A percentile compares a stretch with the other conserved stretches of the same genome.
These are phyloP conservation scores for Thraustotheca clavata DNA, from an alignment of 352 stramenopile genomes.

Conservation along the genomic window DNA sequence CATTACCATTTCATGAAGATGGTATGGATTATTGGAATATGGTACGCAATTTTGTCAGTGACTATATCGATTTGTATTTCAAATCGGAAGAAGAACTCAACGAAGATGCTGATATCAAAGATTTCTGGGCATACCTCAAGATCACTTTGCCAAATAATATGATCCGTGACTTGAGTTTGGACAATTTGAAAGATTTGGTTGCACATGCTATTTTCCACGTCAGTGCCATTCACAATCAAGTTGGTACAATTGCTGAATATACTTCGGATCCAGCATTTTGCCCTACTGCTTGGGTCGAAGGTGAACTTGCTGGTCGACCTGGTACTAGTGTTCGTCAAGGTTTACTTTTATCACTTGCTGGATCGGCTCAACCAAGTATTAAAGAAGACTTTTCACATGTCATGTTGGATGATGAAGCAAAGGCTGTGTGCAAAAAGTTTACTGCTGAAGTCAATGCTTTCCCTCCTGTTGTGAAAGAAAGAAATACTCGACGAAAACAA, in stretches of 20 bases:
- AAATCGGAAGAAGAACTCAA: neutral
- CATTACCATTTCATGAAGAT: constrained; percentile 15
- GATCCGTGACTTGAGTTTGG: neutral
- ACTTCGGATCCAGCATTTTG: constrained; percentile 14
- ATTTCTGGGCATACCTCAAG: constrained; percentile 2
- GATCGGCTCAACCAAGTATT: constrained; percentile 4
- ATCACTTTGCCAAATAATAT: too few relatives aligned
- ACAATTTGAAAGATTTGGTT: constrained; percentile 3
- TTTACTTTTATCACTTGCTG: constrained; percentile 4
- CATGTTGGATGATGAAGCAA: constrained; percentile 12
- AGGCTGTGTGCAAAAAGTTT: neutral
- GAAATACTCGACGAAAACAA: neutral
- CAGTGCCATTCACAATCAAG: constrained; percentile 15
- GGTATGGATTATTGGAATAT: constrained; percentile 16
- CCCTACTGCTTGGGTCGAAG: constrained; percentile 12
- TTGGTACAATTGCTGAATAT: constrained; percentile 15
- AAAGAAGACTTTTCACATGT: constrained; percentile 17
- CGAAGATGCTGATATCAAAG: neutral
- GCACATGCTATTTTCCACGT: constrained; percentile 8
- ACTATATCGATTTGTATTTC: constrained; percentile 17
- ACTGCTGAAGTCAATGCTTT: neutral
- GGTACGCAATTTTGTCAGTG: constrained; percentile 2
- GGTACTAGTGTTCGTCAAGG: constrained; percentile 7
- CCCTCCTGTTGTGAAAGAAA: neutral
- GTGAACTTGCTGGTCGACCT: neutral